These are phyloP conservation scores for Thuidium tamariscinum DNA, from an alignment of 225 moss, liverwort and hornwort species.

Conservation along the genomic window DNA sequence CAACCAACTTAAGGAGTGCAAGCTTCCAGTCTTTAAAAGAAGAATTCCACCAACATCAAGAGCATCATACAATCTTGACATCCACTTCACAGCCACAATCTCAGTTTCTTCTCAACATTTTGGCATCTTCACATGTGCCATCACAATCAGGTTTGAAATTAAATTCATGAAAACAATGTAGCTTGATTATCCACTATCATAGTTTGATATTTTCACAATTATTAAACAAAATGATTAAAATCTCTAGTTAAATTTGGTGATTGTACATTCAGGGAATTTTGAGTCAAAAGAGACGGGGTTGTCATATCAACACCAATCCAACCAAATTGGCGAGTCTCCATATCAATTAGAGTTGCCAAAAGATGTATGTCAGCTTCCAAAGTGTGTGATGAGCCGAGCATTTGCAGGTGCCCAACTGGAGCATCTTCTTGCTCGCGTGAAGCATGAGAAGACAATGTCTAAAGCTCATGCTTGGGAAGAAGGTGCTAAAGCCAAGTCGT, in stretches of 20 bases:
- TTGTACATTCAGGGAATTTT: neutral
- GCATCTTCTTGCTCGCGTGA: slow-evolving; percentile 33
- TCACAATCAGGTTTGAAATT: slow-evolving; percentile 7
- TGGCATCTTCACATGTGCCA: neutral
- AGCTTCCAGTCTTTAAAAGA: slow-evolving; percentile 7
- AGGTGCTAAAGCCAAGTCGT: slow-evolving; percentile 23
- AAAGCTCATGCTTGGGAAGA: slow-evolving; percentile 32
- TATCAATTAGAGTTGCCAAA: neutral
- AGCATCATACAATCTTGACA: neutral
- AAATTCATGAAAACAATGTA: neutral
- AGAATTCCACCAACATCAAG: slow-evolving; percentile 6
- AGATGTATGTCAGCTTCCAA: slow-evolving; percentile 21
- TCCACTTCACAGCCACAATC: slow-evolving; percentile 8
- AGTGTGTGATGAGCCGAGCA: slow-evolving; percentile 22
- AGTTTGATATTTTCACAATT: too few species aligned
- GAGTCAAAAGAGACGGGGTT: slow-evolving; percentile 8
- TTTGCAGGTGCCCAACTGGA: slow-evolving; percentile 30
- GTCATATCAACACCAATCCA: neutral
- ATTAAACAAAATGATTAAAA: neutral
- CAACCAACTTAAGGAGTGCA: neutral
- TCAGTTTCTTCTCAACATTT: slow-evolving; percentile 28
- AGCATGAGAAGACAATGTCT: slow-evolving; percentile 22
- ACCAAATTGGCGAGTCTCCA: neutral
- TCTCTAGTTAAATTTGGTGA: neutral
- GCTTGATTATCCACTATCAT: neutral